phyloP scores from a whole-genome alignment of 1,284 basidiomycete genomes.

The Butyriboletus appendiculatus region DNA sequence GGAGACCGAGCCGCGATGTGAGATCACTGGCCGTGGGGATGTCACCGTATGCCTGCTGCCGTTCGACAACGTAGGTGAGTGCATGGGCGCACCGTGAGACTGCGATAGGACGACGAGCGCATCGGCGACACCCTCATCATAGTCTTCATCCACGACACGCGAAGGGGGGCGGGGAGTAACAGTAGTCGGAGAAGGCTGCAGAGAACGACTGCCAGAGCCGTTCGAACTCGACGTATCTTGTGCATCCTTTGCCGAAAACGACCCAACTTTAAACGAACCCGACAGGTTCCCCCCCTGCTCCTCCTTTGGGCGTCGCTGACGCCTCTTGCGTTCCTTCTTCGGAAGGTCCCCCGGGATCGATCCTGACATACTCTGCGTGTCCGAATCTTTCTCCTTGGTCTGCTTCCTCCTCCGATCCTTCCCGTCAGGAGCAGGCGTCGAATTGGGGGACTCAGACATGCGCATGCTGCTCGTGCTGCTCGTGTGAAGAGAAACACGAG shows the following conservation, averaged over 20 bases:
- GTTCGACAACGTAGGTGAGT: conserved; percentile 54
- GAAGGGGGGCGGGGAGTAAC: conserved; percentile 57
- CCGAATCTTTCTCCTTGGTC: conserved; percentile 43
- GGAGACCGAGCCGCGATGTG: conserved; percentile 58
- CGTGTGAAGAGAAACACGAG: conserved; percentile 33
- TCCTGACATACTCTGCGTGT: conserved; percentile 36
- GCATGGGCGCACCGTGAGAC: conserved; percentile 35
- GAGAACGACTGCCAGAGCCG: conserved; percentile 57
- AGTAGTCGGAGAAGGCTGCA: conserved; percentile 69
- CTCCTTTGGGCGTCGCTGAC: conserved; percentile 38
- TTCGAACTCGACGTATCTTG: conserved; percentile 64
- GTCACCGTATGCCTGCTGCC: conserved; percentile 52
- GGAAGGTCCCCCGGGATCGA: conserved; percentile 30
- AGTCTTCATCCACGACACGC: conserved; percentile 77
- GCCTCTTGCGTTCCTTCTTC: conserved; percentile 47
- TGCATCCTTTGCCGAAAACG: conserved; percentile 44
- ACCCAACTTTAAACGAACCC: conserved; percentile 40
- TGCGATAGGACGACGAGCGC: conserved; percentile 61
- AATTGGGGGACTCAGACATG: conserved; percentile 45
- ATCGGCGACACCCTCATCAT: conserved; percentile 77
- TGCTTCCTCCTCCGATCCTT: conserved; percentile 35
- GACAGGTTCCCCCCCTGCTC: conserved; percentile 34
- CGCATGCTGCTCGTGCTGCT: conserved; percentile 25
- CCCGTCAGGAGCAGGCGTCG: conserved; percentile 33
- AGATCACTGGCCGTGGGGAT: conserved; percentile 46